These are phyloP conservation scores for Myriosclerotinia duriaeana DNA, from an alignment of 2,329 filamentous ascomycete species.

Conservation along the genomic window DNA sequence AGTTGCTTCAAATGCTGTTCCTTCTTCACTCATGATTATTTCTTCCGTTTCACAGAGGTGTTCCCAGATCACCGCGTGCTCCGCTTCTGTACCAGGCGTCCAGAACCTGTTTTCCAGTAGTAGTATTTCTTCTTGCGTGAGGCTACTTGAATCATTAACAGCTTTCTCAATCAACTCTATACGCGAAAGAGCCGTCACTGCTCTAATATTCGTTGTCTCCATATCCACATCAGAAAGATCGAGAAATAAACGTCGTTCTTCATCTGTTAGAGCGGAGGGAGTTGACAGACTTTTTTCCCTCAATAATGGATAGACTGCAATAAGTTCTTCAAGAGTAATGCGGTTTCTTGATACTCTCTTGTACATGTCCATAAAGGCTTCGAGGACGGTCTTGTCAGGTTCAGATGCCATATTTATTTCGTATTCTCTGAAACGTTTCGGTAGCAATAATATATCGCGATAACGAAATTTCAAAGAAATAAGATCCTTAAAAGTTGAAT, in stretches of 20 bases:
- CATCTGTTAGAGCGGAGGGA: slow-evolving; percentile 16
- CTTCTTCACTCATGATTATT: too few relatives aligned
- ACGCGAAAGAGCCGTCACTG: slow-evolving; percentile 19
- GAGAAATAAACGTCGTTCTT: slow-evolving; percentile 21
- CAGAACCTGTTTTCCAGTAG: slow-evolving; percentile 21
- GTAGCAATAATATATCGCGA: too few relatives aligned
- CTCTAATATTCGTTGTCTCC: slow-evolving; percentile 17
- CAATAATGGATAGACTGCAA: slow-evolving; percentile 20
- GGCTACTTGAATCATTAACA: slow-evolving; percentile 5
- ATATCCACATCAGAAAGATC: slow-evolving; percentile 22
- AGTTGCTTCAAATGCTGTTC: too few relatives aligned
- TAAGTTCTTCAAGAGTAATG: slow-evolving; percentile 20
- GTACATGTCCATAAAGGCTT: neutral
- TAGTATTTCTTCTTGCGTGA: slow-evolving; percentile 16
- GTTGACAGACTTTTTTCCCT: slow-evolving; percentile 20
- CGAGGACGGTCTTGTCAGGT: neutral
- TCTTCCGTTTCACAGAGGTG: too few relatives aligned
- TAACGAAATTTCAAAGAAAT: too few relatives aligned
- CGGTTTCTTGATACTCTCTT: slow-evolving; percentile 19
- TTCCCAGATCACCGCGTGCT: too few relatives aligned
- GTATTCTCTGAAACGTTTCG: too few relatives aligned
- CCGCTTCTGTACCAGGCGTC: slow-evolving; percentile 6
- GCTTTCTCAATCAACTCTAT: slow-evolving; percentile 23
- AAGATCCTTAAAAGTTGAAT: too few relatives aligned
- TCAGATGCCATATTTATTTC: too few relatives aligned